These are phyloP conservation scores for Trametes sanguinea DNA, from an alignment of 768 basidiomycete species.

Conservation along the genomic window DNA sequence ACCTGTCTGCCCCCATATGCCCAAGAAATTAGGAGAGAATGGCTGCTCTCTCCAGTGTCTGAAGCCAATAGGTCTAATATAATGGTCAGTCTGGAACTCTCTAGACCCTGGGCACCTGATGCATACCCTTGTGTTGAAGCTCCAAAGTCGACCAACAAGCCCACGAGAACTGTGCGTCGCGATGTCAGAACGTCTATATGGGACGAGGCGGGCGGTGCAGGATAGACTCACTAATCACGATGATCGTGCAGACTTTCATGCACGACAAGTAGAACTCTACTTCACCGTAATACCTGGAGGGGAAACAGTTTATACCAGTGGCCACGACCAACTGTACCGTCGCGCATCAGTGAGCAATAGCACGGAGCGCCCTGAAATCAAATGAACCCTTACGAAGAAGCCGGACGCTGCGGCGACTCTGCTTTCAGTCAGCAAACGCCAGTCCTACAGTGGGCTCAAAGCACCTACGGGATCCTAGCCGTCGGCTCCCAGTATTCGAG, in stretches of 20 bases:
- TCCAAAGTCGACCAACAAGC: slow-evolving; percentile 30
- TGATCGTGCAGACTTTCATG: slow-evolving; percentile 34
- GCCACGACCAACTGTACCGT: slow-evolving; percentile 29
- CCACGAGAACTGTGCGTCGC: slow-evolving; percentile 16
- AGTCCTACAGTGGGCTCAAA: background rate
- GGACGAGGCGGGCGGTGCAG: slow-evolving; percentile 25
- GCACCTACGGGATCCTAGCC: slow-evolving; percentile 10
- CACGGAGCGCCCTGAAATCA: slow-evolving; percentile 28
- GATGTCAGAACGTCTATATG: slow-evolving; percentile 30
- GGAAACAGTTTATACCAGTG: slow-evolving; percentile 28
- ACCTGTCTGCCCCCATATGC: slow-evolving; percentile 40
- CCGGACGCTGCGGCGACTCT: slow-evolving; percentile 15
- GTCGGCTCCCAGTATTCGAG: slow-evolving; percentile 46
- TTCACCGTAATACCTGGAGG: slow-evolving; percentile 30
- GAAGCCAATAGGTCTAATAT: slow-evolving; percentile 23
- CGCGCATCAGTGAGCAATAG: slow-evolving; percentile 16
- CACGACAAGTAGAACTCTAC: slow-evolving; percentile 37
- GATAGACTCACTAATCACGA: slow-evolving; percentile 30
- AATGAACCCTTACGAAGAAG: slow-evolving; percentile 32
- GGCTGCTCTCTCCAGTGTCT: slow-evolving; percentile 27
- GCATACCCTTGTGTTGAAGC: slow-evolving; percentile 21
- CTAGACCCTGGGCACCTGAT: background rate
- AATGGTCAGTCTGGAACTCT: background rate
- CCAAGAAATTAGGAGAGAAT: slow-evolving; percentile 24
- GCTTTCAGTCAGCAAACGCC: background rate